phyloP scores from a whole-genome alignment of 1,139 yeast species.

The Geotrichum fermentans region DNA sequence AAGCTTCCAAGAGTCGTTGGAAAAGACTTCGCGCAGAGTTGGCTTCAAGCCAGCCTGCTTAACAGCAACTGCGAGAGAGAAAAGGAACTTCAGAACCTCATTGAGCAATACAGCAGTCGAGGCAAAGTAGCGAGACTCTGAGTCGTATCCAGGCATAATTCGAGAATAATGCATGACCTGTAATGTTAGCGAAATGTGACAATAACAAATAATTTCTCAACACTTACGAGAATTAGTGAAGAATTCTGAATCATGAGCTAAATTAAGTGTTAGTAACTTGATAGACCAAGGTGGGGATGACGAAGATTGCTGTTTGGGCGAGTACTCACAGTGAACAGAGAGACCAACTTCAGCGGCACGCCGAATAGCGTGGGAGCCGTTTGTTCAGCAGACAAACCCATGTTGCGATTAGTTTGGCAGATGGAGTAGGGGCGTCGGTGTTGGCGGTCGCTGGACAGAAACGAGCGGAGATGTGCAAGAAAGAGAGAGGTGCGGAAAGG shows the following conservation, averaged over 20 bases:
- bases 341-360: conserved; percentile 33
- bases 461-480: no score
- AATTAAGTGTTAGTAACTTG: background rate
- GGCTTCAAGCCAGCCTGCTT: conserved; percentile 28
- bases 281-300: no score
- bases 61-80: conserved; percentile 33
- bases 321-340: conserved; percentile 32
- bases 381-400: conserved; percentile 5
- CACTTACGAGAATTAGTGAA: conserved; percentile 34
- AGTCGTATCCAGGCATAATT: conserved; percentile 39
- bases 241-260: conserved; percentile 38
- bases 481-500: no score
- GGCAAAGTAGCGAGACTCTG: conserved; percentile 36
- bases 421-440: no score
- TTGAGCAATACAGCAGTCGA: conserved; percentile 44
- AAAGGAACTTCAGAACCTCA: conserved; percentile 38
- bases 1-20: conserved; percentile 40
- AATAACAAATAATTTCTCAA: background rate
- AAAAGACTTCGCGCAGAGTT: conserved; percentile 34
- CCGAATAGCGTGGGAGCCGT: conserved; percentile 25
- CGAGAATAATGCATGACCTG: conserved; percentile 43
- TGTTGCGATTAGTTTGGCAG: background rate
- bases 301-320: background rate
- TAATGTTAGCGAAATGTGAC: background rate
- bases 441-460: background rate